phyloP scores from a whole-genome alignment of 352 stramenopile species.

The Phytophthora uliginosa region DNA sequence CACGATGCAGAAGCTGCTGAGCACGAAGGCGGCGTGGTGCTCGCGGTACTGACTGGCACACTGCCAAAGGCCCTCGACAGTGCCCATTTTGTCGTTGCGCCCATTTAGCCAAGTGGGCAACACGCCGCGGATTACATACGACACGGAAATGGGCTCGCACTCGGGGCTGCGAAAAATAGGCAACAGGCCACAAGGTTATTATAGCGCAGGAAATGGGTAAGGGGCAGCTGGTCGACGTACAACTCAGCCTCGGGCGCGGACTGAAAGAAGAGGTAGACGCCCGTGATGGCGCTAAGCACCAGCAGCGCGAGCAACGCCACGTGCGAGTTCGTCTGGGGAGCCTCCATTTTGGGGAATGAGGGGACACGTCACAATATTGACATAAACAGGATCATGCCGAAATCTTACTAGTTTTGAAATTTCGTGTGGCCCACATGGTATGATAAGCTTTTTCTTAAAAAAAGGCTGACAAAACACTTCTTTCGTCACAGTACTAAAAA shows the following conservation, averaged over 20 bases:
- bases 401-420: too few species aligned
- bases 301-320: constrained; percentile 56
- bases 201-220: neutral
- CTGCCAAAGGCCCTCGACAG: constrained; percentile 78
- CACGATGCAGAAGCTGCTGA: constrained; percentile 86
- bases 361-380: constrained; percentile 2
- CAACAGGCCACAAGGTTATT: neutral
- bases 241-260: constrained; percentile 71
- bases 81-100: constrained; percentile 89
- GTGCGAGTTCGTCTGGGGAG: constrained; percentile 35
- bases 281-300: constrained; percentile 40
- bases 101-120: constrained; percentile 84
- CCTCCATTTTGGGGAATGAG: constrained; percentile 16
- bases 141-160: constrained; percentile 78
- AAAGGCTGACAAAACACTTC: too few species aligned
- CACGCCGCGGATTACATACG: constrained; percentile 83
- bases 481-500: too few species aligned
- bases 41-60: constrained; percentile 85
- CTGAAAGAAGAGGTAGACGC: constrained; percentile 80
- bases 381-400: too few species aligned
- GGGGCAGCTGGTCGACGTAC: constrained; percentile 45
- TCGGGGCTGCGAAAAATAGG: constrained; percentile 45
- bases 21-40: constrained; percentile 76
- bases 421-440: too few species aligned
- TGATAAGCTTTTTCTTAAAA: too few species aligned